Base-by-base conservation (phyloP, 345 rosid species). In the Lepidium didymum region DNA sequence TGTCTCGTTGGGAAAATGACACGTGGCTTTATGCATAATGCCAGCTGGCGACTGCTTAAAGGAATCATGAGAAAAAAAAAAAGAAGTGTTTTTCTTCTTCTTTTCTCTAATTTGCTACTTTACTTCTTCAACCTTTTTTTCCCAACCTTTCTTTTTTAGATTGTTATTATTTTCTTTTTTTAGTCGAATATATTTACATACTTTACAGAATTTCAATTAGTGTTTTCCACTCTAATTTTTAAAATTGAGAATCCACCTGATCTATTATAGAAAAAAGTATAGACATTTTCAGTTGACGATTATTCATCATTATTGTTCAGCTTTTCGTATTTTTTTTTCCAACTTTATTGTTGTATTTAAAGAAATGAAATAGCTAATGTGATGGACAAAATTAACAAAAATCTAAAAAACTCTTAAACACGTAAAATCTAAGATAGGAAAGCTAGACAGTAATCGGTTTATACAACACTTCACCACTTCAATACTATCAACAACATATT, bases 1-100 rank as follows among this genome's bases (percentile, higher is more conserved):
- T 69, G 77, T 7, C 3, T 64, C 57, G 68, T 51, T 54, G 76
- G 13, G 9, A 44, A 70, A 56, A 31, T 27, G 82, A 70, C 72
- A 84, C 87, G 91, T 87, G 94, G 83, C 81, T 1, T 1, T 43
- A 31, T 31, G 19, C 29, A 60, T 2, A 45, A 27, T 60, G 75
- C 77, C 82, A 87, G 77, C 46, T 82, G 89, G 81, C 77, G 43
- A 55, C 15, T 62, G 66, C 29, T 67, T 3, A 68, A 65, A 23
- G 15, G 63, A 62, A 23, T 50, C 50, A 14, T 16, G 36, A 10
- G 18, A 40, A 6, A 6, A 10, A 3, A 3, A 7, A 7, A 3
- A 9, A n/a, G n/a, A n/a, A 11, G 55, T 50, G 5, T 40, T 16
- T 60, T 21, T 0, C 15, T 41, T 9, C 16, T 7, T 37, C 40